phyloP scores from a whole-genome alignment of 1,139 yeast genomes.

The Taphrina populina region DNA sequence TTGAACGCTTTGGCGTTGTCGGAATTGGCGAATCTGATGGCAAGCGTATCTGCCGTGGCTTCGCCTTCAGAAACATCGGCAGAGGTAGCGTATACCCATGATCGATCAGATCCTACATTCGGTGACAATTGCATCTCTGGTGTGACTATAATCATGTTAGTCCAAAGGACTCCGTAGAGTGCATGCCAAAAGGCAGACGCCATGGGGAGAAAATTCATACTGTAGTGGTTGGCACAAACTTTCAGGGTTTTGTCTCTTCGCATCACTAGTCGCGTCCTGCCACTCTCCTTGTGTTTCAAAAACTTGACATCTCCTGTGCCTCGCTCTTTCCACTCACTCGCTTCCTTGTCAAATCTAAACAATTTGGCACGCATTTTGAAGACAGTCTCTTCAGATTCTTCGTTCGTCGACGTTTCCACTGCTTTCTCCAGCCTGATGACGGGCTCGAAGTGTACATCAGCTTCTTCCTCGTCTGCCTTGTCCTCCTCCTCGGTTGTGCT shows the following conservation, averaged over 20 bases:
- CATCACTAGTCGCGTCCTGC: conserved; percentile 87
- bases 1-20: conserved; percentile 94
- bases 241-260: conserved; percentile 98
- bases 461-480: conserved; percentile 80
- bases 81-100: conserved; percentile 95
- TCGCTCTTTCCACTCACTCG: conserved; percentile 98
- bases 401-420: conserved; percentile 95
- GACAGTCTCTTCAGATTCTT: conserved; percentile 87
- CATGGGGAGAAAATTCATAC: conserved; percentile 32
- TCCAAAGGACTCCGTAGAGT: neutral
- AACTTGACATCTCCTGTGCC: conserved; percentile 98
- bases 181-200: neutral
- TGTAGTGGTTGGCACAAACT: conserved; percentile 95
- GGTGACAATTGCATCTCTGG: conserved; percentile 85
- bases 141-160: conserved; percentile 47
- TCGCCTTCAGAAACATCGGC: conserved; percentile 95
- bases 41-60: conserved; percentile 94
- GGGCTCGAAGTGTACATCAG: conserved; percentile 96
- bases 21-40: conserved; percentile 94
- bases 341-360: conserved; percentile 78
- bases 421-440: conserved; percentile 81
- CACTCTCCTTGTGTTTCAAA: conserved; percentile 77
- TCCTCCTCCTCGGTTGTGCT: conserved; percentile 42
- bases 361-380: conserved; percentile 86
- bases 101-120: conserved; percentile 94